Base-by-base conservation (phyloP, 768 basidiomycete genomes). In the Pulveroboletus sp. region DNA sequence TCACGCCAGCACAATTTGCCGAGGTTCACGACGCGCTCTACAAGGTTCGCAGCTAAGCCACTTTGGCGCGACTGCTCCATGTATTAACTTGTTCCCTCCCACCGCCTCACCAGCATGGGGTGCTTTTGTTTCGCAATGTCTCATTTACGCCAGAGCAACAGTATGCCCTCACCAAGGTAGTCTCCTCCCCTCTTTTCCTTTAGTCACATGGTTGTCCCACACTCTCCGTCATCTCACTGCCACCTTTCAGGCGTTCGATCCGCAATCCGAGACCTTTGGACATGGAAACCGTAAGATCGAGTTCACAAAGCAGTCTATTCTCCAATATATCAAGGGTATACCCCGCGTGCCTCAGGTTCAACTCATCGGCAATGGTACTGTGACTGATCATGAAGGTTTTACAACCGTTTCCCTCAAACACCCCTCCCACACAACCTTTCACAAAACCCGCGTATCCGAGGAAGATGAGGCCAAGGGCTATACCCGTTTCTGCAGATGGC, bases 241-340 rank as follows among this genome's bases (percentile, higher is more conserved):
- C 47, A 53, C 51, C 28, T 18, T 18, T 10, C 32, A 91, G 90
- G 85, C 85, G 1, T 93, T 93, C 64, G 90, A 93, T 64, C 81
- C 82, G 1, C 46, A 68, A 0, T 69, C 76, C 28, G 74, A 80
- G 50, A 66, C 67, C 57, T 93, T 93, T 59, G 91, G 92, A 0
- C 91, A 93, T 59, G 89, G 91, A 3, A 91, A 91, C 68, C 89
- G 90, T 74, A 89, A 90, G 75, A 90, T 86, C 0, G 79, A 82
- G 48, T 69, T 72, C 36, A 82, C 82, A 17, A 79, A 76, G 59
- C 85, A 86, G 60, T 93, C 91, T 5, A 86, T 93, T 59, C 80
- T 93, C 9, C 89, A 89, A 0, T 87, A 93, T 64, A 79, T 94
- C 59, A 93, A 92, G 75, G 92, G 89, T 33, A 90, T 95, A 52